Conservation (phyloP, 805 yeast genomes). For the Zygosaccharomyces pseudorouxii region DNA sequence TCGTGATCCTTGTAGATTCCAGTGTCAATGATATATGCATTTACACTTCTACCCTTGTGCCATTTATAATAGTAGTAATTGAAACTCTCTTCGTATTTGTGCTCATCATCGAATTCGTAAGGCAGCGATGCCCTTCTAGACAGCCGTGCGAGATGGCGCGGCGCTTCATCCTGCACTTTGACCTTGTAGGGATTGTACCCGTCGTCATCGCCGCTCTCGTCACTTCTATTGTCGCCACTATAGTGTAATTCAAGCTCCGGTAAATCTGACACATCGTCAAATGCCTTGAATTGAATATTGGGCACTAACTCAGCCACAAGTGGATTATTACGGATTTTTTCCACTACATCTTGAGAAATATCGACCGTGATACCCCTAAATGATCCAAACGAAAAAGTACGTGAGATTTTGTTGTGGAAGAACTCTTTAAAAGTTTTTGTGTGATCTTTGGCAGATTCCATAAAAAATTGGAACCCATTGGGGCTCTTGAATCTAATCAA, state of each 20-base stretch:
- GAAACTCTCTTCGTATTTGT: slow-evolving; percentile 25
- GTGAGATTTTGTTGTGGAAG: slow-evolving; percentile 44
- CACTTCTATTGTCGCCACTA: slow-evolving; percentile 6
- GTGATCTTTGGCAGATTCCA: slow-evolving; percentile 40
- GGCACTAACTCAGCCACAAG: slow-evolving; percentile 64
- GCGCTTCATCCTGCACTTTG: slow-evolving; percentile 43
- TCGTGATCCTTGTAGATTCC: slow-evolving; percentile 63
- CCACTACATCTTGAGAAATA: slow-evolving; percentile 46
- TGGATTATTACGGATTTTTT: slow-evolving; percentile 51
- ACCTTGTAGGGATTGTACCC: slow-evolving; percentile 6
- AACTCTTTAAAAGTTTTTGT: slow-evolving; percentile 37
- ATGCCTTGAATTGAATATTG: slow-evolving; percentile 57
- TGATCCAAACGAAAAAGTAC: slow-evolving; percentile 59
- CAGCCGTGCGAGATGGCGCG: slow-evolving; percentile 63
- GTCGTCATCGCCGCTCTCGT: slow-evolving; percentile 11
- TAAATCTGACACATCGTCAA: slow-evolving; percentile 33
- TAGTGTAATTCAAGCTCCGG: slow-evolving; percentile 1
- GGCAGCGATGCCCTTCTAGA: slow-evolving; percentile 46
- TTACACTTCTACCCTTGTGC: slow-evolving; percentile 53
- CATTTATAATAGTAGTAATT: slow-evolving; percentile 47
- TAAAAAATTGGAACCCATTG: slow-evolving; percentile 45
- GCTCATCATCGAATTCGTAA: slow-evolving; percentile 17
- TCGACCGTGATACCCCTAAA: slow-evolving; percentile 68
- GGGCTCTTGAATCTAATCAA: slow-evolving; percentile 50
- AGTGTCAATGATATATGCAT: slow-evolving; percentile 78